Evolutionary conservation across 352 stramenopile species (phyloP).

Genomic region (Globisporangium radiosum): DNA sequence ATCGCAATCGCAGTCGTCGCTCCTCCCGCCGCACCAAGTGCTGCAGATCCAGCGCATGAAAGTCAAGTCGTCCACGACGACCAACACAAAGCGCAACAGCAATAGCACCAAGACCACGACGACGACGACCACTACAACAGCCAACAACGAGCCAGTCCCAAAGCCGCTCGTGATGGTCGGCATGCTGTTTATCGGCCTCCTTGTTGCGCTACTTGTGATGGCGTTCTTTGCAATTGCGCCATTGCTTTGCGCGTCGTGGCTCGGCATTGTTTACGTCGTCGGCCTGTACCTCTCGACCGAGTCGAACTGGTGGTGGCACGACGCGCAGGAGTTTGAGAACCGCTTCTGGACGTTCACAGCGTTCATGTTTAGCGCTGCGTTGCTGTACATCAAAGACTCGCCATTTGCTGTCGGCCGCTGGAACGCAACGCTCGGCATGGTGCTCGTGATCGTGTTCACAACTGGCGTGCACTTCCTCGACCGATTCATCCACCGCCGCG

Average conservation of each 20-base stretch:
- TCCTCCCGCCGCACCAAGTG: constrained; percentile 28
- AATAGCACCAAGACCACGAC: constrained; percentile 9
- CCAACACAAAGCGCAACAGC: constrained; percentile 1
- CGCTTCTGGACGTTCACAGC: constrained; percentile 95
- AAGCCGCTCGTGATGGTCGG: constrained; percentile 67
- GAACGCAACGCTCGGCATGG: constrained; percentile 62
- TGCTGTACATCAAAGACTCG: constrained; percentile 94
- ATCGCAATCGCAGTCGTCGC: too few species aligned
- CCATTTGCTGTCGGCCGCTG: constrained; percentile 76
- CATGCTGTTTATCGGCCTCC: constrained; percentile 58
- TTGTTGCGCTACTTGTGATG: constrained; percentile 63
- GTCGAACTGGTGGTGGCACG: constrained; percentile 81
- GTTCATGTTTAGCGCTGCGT: constrained; percentile 88
- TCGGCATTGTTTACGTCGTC: constrained; percentile 80
- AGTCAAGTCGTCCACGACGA: constrained; percentile 10
- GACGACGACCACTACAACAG: neutral
- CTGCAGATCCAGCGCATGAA: constrained; percentile 43
- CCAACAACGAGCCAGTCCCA: constrained; percentile 29
- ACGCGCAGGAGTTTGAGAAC: constrained; percentile 95
- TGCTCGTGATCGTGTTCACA: constrained; percentile 78
- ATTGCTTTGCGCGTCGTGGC: constrained; percentile 70
- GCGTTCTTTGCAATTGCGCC: constrained; percentile 80
- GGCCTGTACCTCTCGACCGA: constrained; percentile 77
- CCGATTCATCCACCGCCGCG: constrained; percentile 67
- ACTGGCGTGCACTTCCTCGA: constrained; percentile 78